Conservation (phyloP, 2,329 filamentous ascomycete genomes). For the Botrytis paeoniae region DNA sequence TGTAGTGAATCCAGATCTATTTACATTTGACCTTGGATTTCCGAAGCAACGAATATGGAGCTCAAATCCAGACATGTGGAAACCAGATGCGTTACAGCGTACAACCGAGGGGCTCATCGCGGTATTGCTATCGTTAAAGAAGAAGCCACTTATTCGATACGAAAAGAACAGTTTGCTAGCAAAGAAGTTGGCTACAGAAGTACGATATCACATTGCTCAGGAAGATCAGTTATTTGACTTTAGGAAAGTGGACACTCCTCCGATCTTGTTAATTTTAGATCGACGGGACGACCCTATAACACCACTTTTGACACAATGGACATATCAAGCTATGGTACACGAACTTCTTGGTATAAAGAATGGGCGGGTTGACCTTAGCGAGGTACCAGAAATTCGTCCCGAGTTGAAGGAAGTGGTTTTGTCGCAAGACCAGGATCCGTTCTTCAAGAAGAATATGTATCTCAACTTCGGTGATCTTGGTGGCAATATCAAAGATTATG, state of each 20-base stretch:
- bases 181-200: constrained; percentile 89
- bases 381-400: constrained; percentile 77
- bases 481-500: constrained; percentile 96
- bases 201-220: constrained; percentile 89
- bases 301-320: constrained; percentile 94
- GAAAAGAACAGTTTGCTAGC: constrained; percentile 86
- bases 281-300: constrained; percentile 93
- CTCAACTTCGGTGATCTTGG: constrained; percentile 95
- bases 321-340: constrained; percentile 99
- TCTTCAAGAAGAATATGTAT: constrained; percentile 99
- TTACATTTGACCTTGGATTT: constrained; percentile 71
- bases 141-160: constrained; percentile 92
- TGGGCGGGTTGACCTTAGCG: constrained; percentile 84
- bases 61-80: constrained; percentile 80
- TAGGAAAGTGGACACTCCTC: constrained; percentile 87
- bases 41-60: constrained; percentile 80
- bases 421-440: constrained; percentile 95
- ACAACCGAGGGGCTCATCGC: constrained; percentile 85
- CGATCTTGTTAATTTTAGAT: constrained; percentile 86
- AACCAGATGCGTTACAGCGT: constrained; percentile 80
- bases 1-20: constrained; percentile 91
- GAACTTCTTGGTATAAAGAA: constrained; percentile 92
- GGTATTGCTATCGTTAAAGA: constrained; percentile 83
- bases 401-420: constrained; percentile 93
- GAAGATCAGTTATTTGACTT: constrained; percentile 98